Base-by-base conservation (phyloP, 768 basidiomycete species). In the Xerocomus spinulosus region DNA sequence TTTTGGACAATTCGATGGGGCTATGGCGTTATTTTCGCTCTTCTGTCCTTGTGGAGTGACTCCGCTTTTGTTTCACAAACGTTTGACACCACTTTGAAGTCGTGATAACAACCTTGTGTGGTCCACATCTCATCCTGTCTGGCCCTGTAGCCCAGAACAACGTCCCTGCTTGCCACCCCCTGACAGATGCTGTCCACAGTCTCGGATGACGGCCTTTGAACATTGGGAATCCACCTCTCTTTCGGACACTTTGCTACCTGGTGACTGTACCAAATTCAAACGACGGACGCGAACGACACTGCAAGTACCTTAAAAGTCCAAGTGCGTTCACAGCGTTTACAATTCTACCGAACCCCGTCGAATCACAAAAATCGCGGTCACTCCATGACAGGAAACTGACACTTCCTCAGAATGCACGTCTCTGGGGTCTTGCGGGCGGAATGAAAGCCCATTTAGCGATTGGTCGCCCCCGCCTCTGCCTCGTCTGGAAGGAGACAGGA, bases 391-490 rank as follows among this genome's bases (percentile, higher is more conserved):
- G 28, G 30, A 25, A 29, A 39, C 14, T 30, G 29, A 21, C 37
- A 32, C 32, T 33, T 38, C 32, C 37, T 43, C 39, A n/a, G n/a
- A n/a, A n/a, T 42, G 36, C 41, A 12, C 42, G 25, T 46, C 39
- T 33, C 9, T 17, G 26, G 7, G 18, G 13, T 15, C 15, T 9
- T 18, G 20, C n/a, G 21, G 25, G 17, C 18, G 13, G 20, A 46
- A 49, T 20, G 21, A 23, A 48, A 34, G 59, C 46, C 9, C 45
- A 51, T 52, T 61, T 49, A 42, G 59, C 56, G 48, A 60, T 57
- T 60, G 59, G 55, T 41, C 42, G 43, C 45, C 39, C 34, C 43
- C 14, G 9, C 5, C 9, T 15, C 21, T 17, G 37, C n/a, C 24
- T n/a, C 21, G 18, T 44, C 48, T 20, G 26, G 39, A 40, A 35